Evolutionary conservation across 805 yeast species (phyloP).

Genomic region (Ogataea philodendri): DNA sequence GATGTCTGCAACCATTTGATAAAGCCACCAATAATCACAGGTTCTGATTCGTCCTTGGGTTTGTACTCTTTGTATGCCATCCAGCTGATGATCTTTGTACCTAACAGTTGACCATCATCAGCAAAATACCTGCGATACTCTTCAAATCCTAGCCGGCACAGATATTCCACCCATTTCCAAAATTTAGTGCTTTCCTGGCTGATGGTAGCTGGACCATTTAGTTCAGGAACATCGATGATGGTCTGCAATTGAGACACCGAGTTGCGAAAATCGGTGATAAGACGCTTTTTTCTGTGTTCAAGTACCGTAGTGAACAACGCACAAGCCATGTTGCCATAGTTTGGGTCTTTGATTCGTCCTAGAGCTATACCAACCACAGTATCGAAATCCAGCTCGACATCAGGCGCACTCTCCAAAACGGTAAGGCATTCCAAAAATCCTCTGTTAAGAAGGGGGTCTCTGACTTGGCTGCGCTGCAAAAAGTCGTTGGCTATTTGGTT

Average conservation of each 20-base stretch:
- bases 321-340: no score
- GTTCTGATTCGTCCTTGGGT: not conserved
- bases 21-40: not conserved
- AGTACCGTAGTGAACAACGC: not conserved
- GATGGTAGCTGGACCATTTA: slow-evolving; percentile 57
- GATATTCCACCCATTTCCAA: slow-evolving; percentile 47
- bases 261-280: no score
- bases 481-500: no score
- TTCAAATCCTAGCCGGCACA: slow-evolving; percentile 37
- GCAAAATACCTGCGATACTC: slow-evolving; percentile 28
- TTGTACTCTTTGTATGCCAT: slow-evolving; percentile 36
- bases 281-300: no score
- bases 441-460: no score
- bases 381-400: no score
- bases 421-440: not conserved
- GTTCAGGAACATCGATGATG: slow-evolving; percentile 51
- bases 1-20: not conserved
- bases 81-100: slow-evolving; percentile 49
- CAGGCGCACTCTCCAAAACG: no score
- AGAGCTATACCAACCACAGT: no score
- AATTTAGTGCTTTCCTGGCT: slow-evolving; percentile 48
- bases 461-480: no score
- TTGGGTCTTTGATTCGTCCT: no score
- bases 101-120: slow-evolving; percentile 11
- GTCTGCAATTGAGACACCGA: slow-evolving; percentile 48